A percentile compares a stretch with the other conserved stretches of the same genome.
phyloP scores from a whole-genome alignment of 2,329 filamentous ascomycete species.

The Talaromyces sp. region DNA sequence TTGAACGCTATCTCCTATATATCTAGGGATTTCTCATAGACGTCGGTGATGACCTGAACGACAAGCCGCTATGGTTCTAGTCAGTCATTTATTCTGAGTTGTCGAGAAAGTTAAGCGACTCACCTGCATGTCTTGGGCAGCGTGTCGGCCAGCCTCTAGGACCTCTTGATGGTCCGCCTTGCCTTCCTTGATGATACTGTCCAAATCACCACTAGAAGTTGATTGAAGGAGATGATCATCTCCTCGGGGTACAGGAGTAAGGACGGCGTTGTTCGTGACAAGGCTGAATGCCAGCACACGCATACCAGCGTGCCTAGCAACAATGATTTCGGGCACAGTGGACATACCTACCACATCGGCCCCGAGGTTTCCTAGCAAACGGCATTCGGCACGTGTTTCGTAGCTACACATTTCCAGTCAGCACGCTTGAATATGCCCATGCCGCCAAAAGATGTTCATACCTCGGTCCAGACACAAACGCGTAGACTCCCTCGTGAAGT shows the following conservation, averaged over 20 bases:
- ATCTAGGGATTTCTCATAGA: conserved; percentile 24
- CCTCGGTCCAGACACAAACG: conserved; percentile 62
- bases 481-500: conserved; percentile 64
- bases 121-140: conserved; percentile 62
- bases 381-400: conserved; percentile 63
- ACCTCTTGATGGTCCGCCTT: conserved; percentile 65
- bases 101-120: conserved; percentile 17
- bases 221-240: conserved; percentile 54
- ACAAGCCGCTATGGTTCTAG: conserved; percentile 34
- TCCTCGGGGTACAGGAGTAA: conserved; percentile 57
- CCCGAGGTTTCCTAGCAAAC: conserved; percentile 58
- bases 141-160: conserved; percentile 57
- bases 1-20: background rate
- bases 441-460: conserved; percentile 31
- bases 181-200: conserved; percentile 55
- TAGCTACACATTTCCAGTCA: conserved; percentile 45
- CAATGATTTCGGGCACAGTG: conserved; percentile 65
- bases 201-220: conserved; percentile 50
- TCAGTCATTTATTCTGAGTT: conserved; percentile 20
- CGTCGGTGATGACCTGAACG: conserved; percentile 29
- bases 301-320: conserved; percentile 62
- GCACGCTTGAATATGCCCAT: background rate
- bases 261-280: conserved; percentile 62
- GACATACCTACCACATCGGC: conserved; percentile 71
- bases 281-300: conserved; percentile 62